Base-by-base conservation (phyloP, 176 grass and related monocot species). In the Olyra latifolia region DNA sequence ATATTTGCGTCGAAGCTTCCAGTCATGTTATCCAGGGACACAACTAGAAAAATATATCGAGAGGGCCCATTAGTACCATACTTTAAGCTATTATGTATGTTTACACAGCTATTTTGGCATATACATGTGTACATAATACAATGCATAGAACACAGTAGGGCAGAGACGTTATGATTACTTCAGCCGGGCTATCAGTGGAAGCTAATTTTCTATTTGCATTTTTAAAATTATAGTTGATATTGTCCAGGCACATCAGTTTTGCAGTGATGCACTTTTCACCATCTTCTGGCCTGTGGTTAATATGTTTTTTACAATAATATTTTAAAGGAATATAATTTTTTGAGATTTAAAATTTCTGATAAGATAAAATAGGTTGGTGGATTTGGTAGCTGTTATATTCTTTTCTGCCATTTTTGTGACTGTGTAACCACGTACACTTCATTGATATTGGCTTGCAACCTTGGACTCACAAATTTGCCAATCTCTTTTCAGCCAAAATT, bases 401-500 rank as follows among this genome's bases (percentile, higher is more conserved):
- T 20, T 38, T 67, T 67, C 6, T 82, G 16, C 13, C 64, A 9
- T n/a, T 72, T 71, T 71, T 77, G n/a, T 78, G 11, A 44, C 72
- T 12, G 6, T 19, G 6, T 59, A 35, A 35, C 32, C 32, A 35
- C 32, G 28, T 59, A 22, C 8, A 23, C 5, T 52, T 48, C 28
- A 49, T 9, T 45, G 9, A 6, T 42, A 24, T 58, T 25, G 38
- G 20, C 57, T 57, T 49, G 2, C n/a, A 49, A 4, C 35, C 42
- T 35, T 82, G 45, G 6, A 30, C 66, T 86, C 57, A 82, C 49
- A 66, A 67, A 59, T 82, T 4, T 66, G 22, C 40, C 29, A 22
- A 50, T 61, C 41, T 82, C 42, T 73, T 85, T 78, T 74, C 91
- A 99, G 97, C 93, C 7, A 99, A 99, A 84, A 88, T 99, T 69